Percentiles rank a stretch among this genome's conserved stretches.
Evolutionary conservation across 306 rosid species (phyloP).

Genomic region (Argentina anserina): DNA sequence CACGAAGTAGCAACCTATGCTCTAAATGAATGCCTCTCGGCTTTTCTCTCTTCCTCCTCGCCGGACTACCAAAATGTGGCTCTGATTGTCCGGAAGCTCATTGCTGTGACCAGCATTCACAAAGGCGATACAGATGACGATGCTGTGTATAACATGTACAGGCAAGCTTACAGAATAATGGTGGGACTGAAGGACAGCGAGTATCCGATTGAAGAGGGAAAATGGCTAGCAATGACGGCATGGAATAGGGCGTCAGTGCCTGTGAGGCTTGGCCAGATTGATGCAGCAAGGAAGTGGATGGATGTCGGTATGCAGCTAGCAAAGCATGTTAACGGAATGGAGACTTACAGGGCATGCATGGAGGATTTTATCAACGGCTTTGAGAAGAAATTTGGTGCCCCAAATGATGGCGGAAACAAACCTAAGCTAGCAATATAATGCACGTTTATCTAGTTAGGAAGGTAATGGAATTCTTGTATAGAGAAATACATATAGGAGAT

Average conservation of each 20-base stretch:
- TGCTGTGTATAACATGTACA: conserved; percentile 64
- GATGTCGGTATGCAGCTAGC: conserved; percentile 68
- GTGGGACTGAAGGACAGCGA: conserved; percentile 86
- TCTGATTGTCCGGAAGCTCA: conserved; percentile 71
- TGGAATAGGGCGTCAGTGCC: conserved; percentile 93
- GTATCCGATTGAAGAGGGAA: conserved; percentile 82
- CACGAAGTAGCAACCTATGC: conserved; percentile 73
- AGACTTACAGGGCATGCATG: conserved; percentile 76
- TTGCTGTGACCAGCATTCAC: conserved; percentile 56
- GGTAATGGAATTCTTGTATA: neutral
- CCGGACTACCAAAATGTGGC: conserved; percentile 73
- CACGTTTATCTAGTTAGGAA: conserved; percentile 16
- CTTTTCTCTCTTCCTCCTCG: conserved; percentile 59
- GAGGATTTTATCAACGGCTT: conserved; percentile 53
- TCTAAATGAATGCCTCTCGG: conserved; percentile 74
- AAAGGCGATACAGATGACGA: conserved; percentile 81
- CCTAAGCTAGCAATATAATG: conserved; percentile 20
- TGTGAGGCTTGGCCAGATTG: conserved; percentile 70
- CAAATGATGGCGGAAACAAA: conserved; percentile 18
- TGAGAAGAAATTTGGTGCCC: conserved; percentile 38
- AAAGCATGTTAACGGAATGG: conserved; percentile 77
- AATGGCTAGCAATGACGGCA: conserved; percentile 94
- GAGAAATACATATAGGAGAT: neutral
- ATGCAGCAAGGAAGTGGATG: conserved; percentile 85
- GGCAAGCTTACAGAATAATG: conserved; percentile 72